Evolutionary conservation across 2,329 filamentous ascomycete genomes (phyloP).

Genomic region (Claviceps sp.): DNA sequence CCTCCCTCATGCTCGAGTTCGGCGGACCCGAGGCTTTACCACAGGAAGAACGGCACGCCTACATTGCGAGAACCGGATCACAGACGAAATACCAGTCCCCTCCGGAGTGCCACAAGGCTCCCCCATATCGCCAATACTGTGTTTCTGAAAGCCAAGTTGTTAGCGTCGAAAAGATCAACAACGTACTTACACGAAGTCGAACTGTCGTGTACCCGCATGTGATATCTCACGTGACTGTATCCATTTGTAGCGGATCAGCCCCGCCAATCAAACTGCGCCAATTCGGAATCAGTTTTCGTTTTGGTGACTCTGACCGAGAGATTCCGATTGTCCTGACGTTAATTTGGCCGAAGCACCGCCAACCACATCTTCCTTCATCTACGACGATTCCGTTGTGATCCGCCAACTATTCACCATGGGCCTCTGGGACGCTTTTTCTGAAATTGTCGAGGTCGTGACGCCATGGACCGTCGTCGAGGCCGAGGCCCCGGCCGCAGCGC

Average conservation of each 20-base stretch:
- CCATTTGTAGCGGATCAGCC: not conserved
- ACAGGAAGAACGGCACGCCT: no score
- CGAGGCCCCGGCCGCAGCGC: constrained; percentile 54
- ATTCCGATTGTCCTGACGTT: constrained; percentile 25
- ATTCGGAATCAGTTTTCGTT: constrained; percentile 35
- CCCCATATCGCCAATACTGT: no score
- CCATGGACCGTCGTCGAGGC: constrained; percentile 53
- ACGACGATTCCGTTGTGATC: constrained; percentile 27
- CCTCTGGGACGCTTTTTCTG: constrained; percentile 51
- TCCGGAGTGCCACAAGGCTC: no score
- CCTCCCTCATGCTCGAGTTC: no score
- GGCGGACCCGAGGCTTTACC: no score
- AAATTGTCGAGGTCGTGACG: constrained; percentile 50
- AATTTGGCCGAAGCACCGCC: constrained; percentile 17
- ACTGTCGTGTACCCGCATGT: constrained; percentile 9
- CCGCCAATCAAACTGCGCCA: constrained; percentile 34
- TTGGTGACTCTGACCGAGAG: constrained; percentile 26
- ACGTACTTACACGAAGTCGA: not conserved
- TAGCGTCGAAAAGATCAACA: no score
- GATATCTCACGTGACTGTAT: constrained; percentile 8
- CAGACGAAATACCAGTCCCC: no score
- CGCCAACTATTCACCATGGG: constrained; percentile 40
- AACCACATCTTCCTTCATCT: constrained; percentile 14
- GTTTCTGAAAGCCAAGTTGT: no score
- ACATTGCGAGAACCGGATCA: no score